Base-by-base conservation (phyloP, 345 rosid genomes). In the Bruguiera gymnorhiza region DNA sequence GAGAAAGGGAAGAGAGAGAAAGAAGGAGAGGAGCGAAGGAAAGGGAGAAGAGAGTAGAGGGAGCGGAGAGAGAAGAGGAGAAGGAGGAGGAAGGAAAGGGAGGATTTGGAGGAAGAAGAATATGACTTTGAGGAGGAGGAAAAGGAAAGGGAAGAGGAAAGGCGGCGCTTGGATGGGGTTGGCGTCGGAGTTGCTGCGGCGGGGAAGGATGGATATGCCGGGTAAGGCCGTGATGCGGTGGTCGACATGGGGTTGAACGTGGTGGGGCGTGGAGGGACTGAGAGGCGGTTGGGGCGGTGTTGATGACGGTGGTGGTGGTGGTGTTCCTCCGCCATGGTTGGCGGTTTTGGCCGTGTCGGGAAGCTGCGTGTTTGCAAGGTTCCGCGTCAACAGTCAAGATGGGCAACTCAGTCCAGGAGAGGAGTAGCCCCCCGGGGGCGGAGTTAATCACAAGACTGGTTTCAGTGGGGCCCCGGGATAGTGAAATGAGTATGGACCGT, bases 241-340 rank as follows among this genome's bases (percentile, higher is more conserved):
- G 60, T n/a, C 70, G 51, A 58, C 54, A 76, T 46, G 53, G 53
- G 15, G 62, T 70, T 5, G 62, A 77, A 53, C 18, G 57, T 1
- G 39, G 76, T 2, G 50, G 77, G 18, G 19, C 88, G 87, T 18
- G 75, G 68, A 24, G 97, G 96, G 19, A 90, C 32, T 15, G 92
- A 82, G 20, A 93, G 77, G 64, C 96, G 96, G 60, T 86, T 77
- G 6, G 92, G 97, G 56, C 90, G 92, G 75, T 83, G 89, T 57
- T 81, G 90, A 0, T 73, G 93, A 46, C 79, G 89, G 66, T 78
- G 87, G 77, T 75, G 79, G 63, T 77, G 83, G 65, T 32, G 26
- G 16, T 32, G 15, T 50, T 56, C 16, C 51, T 84, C 94, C 65
- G 89, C 81, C 96, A 89, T 86, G 69, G 79, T 5, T 26, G 70